phyloP scores from a whole-genome alignment of 805 yeast genomes.

The Lipomyces starkeyi region DNA sequence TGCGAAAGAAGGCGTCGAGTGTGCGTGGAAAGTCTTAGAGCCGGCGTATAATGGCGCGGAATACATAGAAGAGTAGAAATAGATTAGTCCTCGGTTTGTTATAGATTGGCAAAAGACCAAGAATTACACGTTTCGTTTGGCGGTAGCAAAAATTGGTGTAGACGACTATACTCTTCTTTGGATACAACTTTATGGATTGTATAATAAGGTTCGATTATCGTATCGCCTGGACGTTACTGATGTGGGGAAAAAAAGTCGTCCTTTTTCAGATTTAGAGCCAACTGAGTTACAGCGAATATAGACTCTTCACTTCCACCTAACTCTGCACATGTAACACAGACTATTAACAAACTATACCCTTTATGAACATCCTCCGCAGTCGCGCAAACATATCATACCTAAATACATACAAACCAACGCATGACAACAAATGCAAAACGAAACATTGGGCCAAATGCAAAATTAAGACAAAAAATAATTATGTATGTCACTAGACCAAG shows the following conservation, averaged over 20 bases:
- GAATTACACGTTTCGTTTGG: neutral
- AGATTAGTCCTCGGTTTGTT: neutral
- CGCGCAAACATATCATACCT: constrained; percentile 2
- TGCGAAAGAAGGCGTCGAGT: constrained; percentile 65
- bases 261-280: too few relatives aligned
- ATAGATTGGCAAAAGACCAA: neutral
- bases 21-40: constrained; percentile 83
- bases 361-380: neutral
- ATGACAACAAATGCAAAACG: constrained; percentile 5
- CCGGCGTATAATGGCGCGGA: constrained; percentile 87
- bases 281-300: too few relatives aligned
- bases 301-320: neutral
- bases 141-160: neutral
- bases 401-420: neutral
- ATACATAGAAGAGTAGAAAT: neutral
- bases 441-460: neutral
- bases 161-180: neutral
- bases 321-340: neutral
- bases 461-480: neutral
- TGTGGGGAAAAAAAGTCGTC: too few relatives aligned
- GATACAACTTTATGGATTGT: neutral
- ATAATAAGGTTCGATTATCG: too few relatives aligned
- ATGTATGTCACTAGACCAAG: too few relatives aligned
- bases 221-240: too few relatives aligned
- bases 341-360: neutral